phyloP scores from a whole-genome alignment of 2,329 filamentous ascomycete species.

The Pseudogymnoascus pannorum region DNA sequence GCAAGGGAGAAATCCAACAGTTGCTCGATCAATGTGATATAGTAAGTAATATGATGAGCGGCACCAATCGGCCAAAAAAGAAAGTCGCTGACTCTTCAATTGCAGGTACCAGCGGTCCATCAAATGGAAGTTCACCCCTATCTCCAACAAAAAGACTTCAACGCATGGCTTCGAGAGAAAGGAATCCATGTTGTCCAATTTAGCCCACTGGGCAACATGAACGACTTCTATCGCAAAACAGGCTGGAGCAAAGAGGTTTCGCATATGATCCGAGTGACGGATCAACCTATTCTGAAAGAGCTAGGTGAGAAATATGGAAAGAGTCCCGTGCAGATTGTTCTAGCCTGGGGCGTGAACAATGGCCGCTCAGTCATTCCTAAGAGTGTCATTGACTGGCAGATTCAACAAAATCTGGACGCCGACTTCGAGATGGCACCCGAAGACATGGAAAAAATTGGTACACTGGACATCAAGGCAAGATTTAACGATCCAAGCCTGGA shows the following conservation, averaged over 20 bases:
- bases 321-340: slow-evolving; percentile 29
- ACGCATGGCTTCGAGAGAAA: slow-evolving; percentile 21
- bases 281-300: slow-evolving; percentile 25
- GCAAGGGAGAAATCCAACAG: slow-evolving; percentile 6
- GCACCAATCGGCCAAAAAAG: not conserved
- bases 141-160: slow-evolving; percentile 21
- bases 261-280: slow-evolving; percentile 25
- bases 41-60: not conserved
- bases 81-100: not conserved
- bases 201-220: slow-evolving; percentile 31
- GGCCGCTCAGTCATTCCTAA: slow-evolving; percentile 32
- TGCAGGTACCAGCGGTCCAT: slow-evolving; percentile 20
- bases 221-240: slow-evolving; percentile 27
- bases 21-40: not conserved
- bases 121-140: slow-evolving; percentile 26
- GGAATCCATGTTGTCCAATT: slow-evolving; percentile 31
- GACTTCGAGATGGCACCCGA: slow-evolving; percentile 34
- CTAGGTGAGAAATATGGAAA: slow-evolving; percentile 26
- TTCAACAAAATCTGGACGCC: slow-evolving; percentile 22
- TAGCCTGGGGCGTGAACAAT: slow-evolving; percentile 30
- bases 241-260: slow-evolving; percentile 28
- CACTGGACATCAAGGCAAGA: slow-evolving; percentile 28
- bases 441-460: slow-evolving; percentile 38
- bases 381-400: slow-evolving; percentile 31
- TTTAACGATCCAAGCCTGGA: slow-evolving; percentile 20